Base-by-base conservation (phyloP, 2,329 filamentous ascomycete genomes). In the Sclerotinia sclerotiorum region DNA sequence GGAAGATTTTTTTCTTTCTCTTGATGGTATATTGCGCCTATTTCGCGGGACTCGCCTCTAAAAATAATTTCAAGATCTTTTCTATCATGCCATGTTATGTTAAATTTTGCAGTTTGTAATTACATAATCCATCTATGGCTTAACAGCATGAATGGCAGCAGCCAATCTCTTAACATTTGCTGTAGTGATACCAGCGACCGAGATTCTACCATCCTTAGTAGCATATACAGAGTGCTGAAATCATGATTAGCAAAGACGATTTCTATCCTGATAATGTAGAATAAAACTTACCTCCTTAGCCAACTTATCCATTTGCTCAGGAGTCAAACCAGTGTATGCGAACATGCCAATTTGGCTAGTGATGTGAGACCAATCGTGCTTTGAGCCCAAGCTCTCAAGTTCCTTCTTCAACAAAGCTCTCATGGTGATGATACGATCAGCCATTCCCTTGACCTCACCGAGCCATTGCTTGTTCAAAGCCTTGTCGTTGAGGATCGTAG, bases 301-400 rank as follows among this genome's bases (percentile, higher is more conserved):
- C 71, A 99, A 85, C 77, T 84, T 84, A 68, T 94, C 91, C 92
- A 98, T 97, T 84, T 97, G 91, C 82, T 94, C 90, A 67, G 94
- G 84, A 76, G 85, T 94, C 77, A 99, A 84, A 71, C 95, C 95
- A 65, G 95, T 99, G 87, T 97, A 99, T 76, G 95, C 94, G 79
- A 99, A 99, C 95, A 99, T 99, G 83, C 95, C 95, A 77, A 99
- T 99, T 87, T 97, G 93, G 82, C 86, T 94, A 75, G 95, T 98
- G 82, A 99, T 99, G 86, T 99, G 95, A 80, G 90, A 92, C 95
- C 95, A 99, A 85, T 98, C 92, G 82, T 96, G 93, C 87, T 93
- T 93, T 85, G 91, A 95, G 79, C 94, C 94, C 71, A 97, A 88
- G 82, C 91, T 90, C 87, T 97, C 92, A 68, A 99, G 89, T 84